Evolutionary conservation across 352 stramenopile species (phyloP), one percentile per base, ranked within the genome.

Genomic region (Globisporangium echinulatum): DNA sequence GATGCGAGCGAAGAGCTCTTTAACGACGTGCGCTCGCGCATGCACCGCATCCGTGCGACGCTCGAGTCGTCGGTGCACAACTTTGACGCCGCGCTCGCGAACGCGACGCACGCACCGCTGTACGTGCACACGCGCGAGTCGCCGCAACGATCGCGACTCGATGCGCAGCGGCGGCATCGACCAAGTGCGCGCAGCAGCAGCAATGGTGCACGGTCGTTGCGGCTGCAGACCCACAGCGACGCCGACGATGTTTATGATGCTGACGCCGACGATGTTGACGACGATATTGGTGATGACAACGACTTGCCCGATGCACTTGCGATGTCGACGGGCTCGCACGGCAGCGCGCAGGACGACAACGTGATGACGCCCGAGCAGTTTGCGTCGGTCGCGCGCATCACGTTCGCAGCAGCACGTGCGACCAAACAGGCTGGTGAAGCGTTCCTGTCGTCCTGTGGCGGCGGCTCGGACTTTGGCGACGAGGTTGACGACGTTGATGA

Each of bases 21-120:
- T 50, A 79, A 75, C 25, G 75, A 86, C 17, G 70, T 86, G 52
- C 83, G 78, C 66, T 71, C 71, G 48, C 72, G 82, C 38, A 82
- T 85, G 49, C 68, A 75, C 51, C 69, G 75, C 62, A 77, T 85
- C 44, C 69, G 74, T 36, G 73, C 79, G 43, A 80, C 69, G 9
- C 54, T 85, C 17, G 75, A 83, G 59, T 54, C 73, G 11, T 81
- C 75, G 11, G 68, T 74, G 56, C 69, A 62, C 1, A 70, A 83
- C 14, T 74, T 85, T 47, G 69, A 83, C 47, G 67, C 67, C 10
- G 74, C 79, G 33, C 59, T 85, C 4, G 66, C 71, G 0, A 65
- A 77, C 15, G 65, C 75, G 9, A 85, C 75, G 8, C 72, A 70
- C 62, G 11, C 69, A 74, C 14, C 56, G 58, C 6, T 54, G 64